phyloP scores from a whole-genome alignment of 176 grass and related monocot genomes.

The Triticum timopheevii region DNA sequence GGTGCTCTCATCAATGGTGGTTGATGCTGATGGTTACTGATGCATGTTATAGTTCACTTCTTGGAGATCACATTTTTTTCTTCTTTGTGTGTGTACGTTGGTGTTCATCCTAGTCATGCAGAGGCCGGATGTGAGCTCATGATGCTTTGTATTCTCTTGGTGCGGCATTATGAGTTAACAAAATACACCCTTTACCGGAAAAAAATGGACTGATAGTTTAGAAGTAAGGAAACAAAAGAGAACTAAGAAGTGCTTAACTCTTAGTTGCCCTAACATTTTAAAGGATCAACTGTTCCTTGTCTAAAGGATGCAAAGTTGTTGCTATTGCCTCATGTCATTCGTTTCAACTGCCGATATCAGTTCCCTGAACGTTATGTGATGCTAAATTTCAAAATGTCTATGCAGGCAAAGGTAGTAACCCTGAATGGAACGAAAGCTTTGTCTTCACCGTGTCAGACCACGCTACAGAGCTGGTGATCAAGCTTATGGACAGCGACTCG shows the following conservation, averaged over 20 bases:
- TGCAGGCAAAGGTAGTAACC: constrained; percentile 78
- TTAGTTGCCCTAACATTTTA: not conserved
- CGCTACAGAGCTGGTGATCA: constrained; percentile 62
- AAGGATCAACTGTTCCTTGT: not conserved
- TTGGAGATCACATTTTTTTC: too few species aligned
- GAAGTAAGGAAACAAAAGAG: not conserved
- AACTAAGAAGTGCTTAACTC: too few species aligned
- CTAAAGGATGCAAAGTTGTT: not conserved
- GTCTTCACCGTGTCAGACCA: constrained; percentile 70
- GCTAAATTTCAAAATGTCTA: not conserved
- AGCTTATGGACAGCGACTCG: constrained; percentile 82
- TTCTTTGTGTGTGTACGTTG: too few species aligned
- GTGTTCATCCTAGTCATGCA: too few species aligned
- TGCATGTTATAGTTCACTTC: too few species aligned
- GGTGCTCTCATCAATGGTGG: too few species aligned
- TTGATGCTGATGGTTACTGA: too few species aligned
- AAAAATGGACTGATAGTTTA: not conserved
- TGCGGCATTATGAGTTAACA: too few species aligned
- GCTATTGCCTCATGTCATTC: not conserved
- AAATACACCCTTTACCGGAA: too few species aligned
- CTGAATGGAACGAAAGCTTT: constrained; percentile 97
- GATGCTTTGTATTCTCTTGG: too few species aligned
- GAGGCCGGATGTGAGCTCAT: too few species aligned
- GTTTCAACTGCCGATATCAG: not conserved
- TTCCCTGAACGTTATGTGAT: not conserved